These are phyloP conservation scores for Globisporangium megalacanthum DNA, from an alignment of 352 stramenopile genomes.

Conservation along the genomic window DNA sequence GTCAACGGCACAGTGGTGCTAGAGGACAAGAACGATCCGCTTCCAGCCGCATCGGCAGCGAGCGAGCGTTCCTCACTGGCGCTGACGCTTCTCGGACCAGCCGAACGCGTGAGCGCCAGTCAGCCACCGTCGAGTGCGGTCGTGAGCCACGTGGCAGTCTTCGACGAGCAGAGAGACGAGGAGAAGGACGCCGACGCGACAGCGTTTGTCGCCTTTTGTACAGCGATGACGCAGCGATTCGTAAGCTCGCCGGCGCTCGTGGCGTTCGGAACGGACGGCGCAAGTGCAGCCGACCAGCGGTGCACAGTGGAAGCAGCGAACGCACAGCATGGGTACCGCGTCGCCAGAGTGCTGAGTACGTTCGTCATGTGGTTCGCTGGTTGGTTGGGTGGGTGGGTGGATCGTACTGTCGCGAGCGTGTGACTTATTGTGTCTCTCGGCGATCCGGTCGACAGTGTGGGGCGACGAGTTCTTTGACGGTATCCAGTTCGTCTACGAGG, in stretches of 20 bases:
- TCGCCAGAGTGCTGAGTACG: constrained; percentile 51
- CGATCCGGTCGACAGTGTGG: constrained; percentile 50
- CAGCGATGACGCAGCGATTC: constrained; percentile 34
- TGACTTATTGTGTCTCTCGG: neutral
- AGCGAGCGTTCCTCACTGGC: constrained; percentile 1
- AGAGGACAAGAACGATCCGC: neutral
- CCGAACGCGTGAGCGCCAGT: neutral
- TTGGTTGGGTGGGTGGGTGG: neutral
- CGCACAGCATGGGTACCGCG: constrained; percentile 42
- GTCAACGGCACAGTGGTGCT: constrained; percentile 13
- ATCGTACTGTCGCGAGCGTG: neutral
- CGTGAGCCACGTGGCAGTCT: constrained; percentile 44
- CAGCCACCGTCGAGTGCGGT: constrained; percentile 8
- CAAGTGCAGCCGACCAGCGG: constrained; percentile 13
- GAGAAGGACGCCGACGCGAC: neutral
- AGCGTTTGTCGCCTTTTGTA: constrained; percentile 22
- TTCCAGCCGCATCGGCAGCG: neutral
- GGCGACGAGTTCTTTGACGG: constrained; percentile 66
- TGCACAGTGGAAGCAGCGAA: constrained; percentile 28
- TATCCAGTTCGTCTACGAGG: constrained; percentile 52
- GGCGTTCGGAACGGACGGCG: constrained; percentile 30
- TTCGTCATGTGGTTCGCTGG: neutral
- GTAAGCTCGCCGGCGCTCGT: constrained; percentile 39
- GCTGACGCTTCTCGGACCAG: constrained; percentile 19
- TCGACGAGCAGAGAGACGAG: constrained; percentile 12